phyloP scores from a whole-genome alignment of 2,329 filamentous ascomycete genomes.

The Colletotrichum musicola region DNA sequence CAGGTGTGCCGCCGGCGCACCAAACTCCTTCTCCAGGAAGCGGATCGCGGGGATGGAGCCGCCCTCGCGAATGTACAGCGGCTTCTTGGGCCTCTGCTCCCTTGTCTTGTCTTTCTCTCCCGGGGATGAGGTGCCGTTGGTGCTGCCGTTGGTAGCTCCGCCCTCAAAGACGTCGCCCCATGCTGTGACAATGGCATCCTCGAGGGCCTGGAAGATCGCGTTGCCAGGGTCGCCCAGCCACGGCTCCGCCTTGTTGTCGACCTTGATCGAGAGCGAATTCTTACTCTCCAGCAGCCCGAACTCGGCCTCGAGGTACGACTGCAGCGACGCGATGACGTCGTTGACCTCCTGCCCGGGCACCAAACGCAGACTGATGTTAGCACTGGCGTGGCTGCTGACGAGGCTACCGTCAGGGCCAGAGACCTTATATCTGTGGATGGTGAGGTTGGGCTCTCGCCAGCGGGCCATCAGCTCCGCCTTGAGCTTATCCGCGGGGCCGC shows the following conservation, averaged over 20 bases:
- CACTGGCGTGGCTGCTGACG: constrained; percentile 89
- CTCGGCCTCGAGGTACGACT: constrained; percentile 74
- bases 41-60: constrained; percentile 95
- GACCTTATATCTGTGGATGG: constrained; percentile 92
- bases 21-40: constrained; percentile 94
- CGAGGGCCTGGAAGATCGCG: constrained; percentile 89
- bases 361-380: constrained; percentile 88
- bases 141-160: constrained; percentile 28
- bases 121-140: constrained; percentile 14
- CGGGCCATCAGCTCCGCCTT: constrained; percentile 89
- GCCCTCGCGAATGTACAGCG: constrained; percentile 94
- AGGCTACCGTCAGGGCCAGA: constrained; percentile 93
- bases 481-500: constrained; percentile 73
- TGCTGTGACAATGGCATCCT: constrained; percentile 84
- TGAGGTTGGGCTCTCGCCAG: constrained; percentile 95
- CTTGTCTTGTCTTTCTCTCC: constrained; percentile 35
- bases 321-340: constrained; percentile 77
- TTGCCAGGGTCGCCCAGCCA: constrained; percentile 96
- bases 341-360: constrained; percentile 93
- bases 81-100: constrained; percentile 64
- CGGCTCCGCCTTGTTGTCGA: constrained; percentile 94
- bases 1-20: constrained; percentile 89
- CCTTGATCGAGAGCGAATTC: constrained; percentile 83
- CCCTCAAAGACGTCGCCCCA: constrained; percentile 74
- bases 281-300: constrained; percentile 83